phyloP scores from a whole-genome alignment of 2,329 filamentous ascomycete species.

The Thermomyces lanuginosus region DNA sequence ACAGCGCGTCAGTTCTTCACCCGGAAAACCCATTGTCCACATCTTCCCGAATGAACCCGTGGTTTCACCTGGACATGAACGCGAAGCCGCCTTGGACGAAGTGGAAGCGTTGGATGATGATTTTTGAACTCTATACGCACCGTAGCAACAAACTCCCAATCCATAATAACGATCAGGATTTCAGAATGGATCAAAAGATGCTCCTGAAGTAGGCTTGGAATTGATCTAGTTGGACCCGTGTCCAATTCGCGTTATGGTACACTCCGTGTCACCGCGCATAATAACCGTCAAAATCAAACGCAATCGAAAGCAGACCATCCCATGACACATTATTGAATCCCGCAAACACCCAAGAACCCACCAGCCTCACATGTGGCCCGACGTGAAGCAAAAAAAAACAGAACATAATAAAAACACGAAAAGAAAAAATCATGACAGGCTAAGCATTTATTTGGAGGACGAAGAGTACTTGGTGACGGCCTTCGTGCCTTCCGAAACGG shows the following conservation, averaged over 20 bases:
- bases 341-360: conserved; percentile 30
- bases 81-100: conserved; percentile 66
- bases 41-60: conserved; percentile 55
- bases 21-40: conserved; percentile 73
- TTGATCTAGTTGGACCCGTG: too few species aligned
- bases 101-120: conserved; percentile 71
- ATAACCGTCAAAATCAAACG: conserved; percentile 19
- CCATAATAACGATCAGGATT: too few species aligned
- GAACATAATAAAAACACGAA: conserved; percentile 36
- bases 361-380: conserved; percentile 26
- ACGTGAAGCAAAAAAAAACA: conserved; percentile 23
- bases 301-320: conserved; percentile 30
- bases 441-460: conserved; percentile 82
- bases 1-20: conserved; percentile 52
- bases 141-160: too few species aligned
- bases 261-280: too few species aligned
- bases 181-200: too few species aligned
- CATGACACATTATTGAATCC: conserved; percentile 34
- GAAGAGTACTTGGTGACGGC: conserved; percentile 99
- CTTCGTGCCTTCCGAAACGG: conserved; percentile 98
- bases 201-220: too few species aligned
- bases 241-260: too few species aligned
- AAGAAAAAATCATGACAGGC: conserved; percentile 30
- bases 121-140: too few species aligned
- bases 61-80: conserved; percentile 38